Percentiles rank a stretch among this genome's conserved stretches.
Conservation (phyloP, 768 basidiomycete species). For the Suillus weaverae region DNA sequence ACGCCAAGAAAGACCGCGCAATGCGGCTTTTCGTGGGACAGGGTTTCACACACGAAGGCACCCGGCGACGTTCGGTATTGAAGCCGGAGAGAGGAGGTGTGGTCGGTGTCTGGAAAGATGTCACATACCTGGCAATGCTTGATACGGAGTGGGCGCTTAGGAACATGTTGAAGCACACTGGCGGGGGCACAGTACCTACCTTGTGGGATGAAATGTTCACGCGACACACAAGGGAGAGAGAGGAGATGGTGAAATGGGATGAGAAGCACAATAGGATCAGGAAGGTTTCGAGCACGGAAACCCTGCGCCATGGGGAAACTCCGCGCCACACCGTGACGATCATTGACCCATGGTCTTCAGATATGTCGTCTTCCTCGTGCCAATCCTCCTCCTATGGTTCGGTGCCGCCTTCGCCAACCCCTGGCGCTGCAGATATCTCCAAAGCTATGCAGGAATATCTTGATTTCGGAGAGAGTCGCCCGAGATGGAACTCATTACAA, state of each 20-base stretch:
- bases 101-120: conserved; percentile 54
- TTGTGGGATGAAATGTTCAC: conserved; percentile 64
- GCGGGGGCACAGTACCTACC: conserved; percentile 32
- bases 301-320: conserved; percentile 31
- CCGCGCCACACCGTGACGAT: conserved; percentile 15
- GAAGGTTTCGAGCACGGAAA: conserved; percentile 43
- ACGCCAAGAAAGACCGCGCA: conserved; percentile 42
- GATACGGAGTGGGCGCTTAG: conserved; percentile 59
- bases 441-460: conserved; percentile 15
- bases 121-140: conserved; percentile 58
- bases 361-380: conserved; percentile 13
- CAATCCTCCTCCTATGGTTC: conserved; percentile 21
- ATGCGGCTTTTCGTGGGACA: conserved; percentile 47
- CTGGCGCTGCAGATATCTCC: conserved; percentile 5
- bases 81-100: conserved; percentile 39
- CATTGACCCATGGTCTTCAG: conserved; percentile 7
- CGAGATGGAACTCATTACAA: conserved; percentile 12
- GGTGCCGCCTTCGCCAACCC: conserved; percentile 21
- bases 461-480: conserved; percentile 4
- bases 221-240: conserved; percentile 58
- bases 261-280: conserved; percentile 30
- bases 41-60: conserved; percentile 66
- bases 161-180: conserved; percentile 6
- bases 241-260: conserved; percentile 56
- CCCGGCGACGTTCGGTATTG: conserved; percentile 53